Base-by-base conservation (phyloP, 2,329 filamentous ascomycete species). In the Fusarium keratoplasticum region DNA sequence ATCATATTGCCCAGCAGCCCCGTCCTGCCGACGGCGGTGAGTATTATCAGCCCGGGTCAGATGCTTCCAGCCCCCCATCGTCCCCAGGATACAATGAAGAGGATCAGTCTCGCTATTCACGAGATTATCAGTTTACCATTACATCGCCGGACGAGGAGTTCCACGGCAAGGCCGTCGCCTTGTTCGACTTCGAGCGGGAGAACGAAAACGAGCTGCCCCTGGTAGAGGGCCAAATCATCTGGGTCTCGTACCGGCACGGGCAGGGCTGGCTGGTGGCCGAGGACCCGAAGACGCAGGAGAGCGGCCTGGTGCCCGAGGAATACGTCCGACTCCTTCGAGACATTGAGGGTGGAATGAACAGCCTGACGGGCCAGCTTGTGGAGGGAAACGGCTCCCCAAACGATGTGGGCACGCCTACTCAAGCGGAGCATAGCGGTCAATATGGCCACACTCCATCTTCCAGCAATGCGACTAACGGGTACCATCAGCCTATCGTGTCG, bases 191-290 rank as follows among this genome's bases (percentile, higher is more conserved):
- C 83, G 92, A 92, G 77, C 90, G 95, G 35, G 96, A 98, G 83
- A 98, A 98, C 81, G 95, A 98, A 81, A 99, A 98, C 80, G 96
- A 99, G 83, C 86, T 99, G 66, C 95, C 95, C 5, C 86, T 99
- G 55, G 92, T 94, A 1, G 96, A 99, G 83, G 96, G 96, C 7
- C 96, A 99, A 80, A 94, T 98, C 66, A 98, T 99, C 66, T 93
- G 96, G 87, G 95, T 99, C 27, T 97, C 95, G 18, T 99, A 98
- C 82, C 90, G 96, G 50, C 95, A 98, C 80, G 96, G 96, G 18
- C 95, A 98, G 83, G 96, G 96, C 64, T 99, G 96, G 96, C 88
- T 99, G 61, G 96, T 99, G 27, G 96, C 96, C 5, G 94, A 98
- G 84, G 96, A 99, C 79, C 95, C 96, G 14, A 95, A 95, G 82